Base-by-base conservation (phyloP, 441 rosid genomes). In the Aleurites moluccanus region DNA sequence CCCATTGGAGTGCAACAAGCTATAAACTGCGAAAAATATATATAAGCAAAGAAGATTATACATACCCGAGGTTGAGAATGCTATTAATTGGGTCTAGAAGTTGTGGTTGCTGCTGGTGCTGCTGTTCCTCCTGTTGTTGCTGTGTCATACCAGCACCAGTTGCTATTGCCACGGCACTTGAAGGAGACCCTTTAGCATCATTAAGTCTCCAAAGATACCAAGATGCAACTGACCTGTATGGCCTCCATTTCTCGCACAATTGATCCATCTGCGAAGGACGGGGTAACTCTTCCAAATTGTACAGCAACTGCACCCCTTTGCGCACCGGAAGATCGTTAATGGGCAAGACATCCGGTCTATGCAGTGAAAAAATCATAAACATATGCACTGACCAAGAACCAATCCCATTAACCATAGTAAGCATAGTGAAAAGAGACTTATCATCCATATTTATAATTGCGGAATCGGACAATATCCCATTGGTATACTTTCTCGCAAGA, bases 351-450 rank as follows among this genome's bases (percentile, higher is more conserved):
- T 95, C 99, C 0, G 97, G 99, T 80, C 99, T 88, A 70, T 93
- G 99, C 69, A 95, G 90, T 57, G 99, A 95, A 78, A 90, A 89
- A 10, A 95, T 95, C 99, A 95, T 93, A 73, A 95, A 93, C 96
- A 95, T 93, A 72, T 95, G 97, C 67, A 95, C 99, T 3, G 98
- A 95, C 98, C 99, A 95, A 4, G 99, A 91, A 6, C 99, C 99
- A 47, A 95, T 95, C 60, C 99, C 99, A 72, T 93, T 95, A 55
- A 95, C 99, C 97, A 95, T 95, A 1, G 99, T 95, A 49, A 95
- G 87, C 99, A 95, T 95, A 7, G 97, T 91, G 72, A 92, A 95
- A 21, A 95, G 88, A 38, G 99, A 95, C 71, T 88, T 95, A 76
- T 95, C 99, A 74, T 95, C 98, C 98, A 95, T 90, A 77, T 83